These are phyloP conservation scores for Ogataea salicorniae DNA, from an alignment of 805 yeast species.

Conservation along the genomic window DNA sequence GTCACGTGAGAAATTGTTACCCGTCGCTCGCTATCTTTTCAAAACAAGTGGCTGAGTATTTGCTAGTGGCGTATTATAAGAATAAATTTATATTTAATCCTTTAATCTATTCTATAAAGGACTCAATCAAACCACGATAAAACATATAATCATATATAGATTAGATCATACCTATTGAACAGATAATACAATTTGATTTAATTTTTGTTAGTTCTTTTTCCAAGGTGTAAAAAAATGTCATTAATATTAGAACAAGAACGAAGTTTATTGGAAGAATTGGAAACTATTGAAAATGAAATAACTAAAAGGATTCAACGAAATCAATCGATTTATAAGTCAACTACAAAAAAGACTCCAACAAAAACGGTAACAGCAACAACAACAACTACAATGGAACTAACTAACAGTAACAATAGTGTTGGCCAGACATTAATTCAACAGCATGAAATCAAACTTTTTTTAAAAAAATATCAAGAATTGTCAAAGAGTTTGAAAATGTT, in stretches of 20 bases:
- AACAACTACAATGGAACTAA: constrained; percentile 2
- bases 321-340: constrained; percentile 44
- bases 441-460: constrained; percentile 57
- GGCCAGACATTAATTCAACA: constrained; percentile 56
- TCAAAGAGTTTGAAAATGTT: constrained; percentile 18
- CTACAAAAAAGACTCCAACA: constrained; percentile 4
- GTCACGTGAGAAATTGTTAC: too few relatives aligned
- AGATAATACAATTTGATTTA: background rate
- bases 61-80: too few relatives aligned
- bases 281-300: constrained; percentile 64
- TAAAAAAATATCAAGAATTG: constrained; percentile 38
- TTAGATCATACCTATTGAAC: background rate
- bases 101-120: too few relatives aligned
- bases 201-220: background rate
- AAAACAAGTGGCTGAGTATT: too few relatives aligned
- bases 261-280: constrained; percentile 54
- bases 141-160: too few relatives aligned
- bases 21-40: too few relatives aligned
- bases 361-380: too few relatives aligned
- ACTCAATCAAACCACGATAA: too few relatives aligned
- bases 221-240: constrained; percentile 5
- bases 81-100: too few relatives aligned
- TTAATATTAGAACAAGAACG: constrained; percentile 36
- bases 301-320: constrained; percentile 56
- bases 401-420: constrained; percentile 34